Base-by-base conservation (phyloP, 2,329 filamentous ascomycete genomes). In the Diplodia scrobiculata region DNA sequence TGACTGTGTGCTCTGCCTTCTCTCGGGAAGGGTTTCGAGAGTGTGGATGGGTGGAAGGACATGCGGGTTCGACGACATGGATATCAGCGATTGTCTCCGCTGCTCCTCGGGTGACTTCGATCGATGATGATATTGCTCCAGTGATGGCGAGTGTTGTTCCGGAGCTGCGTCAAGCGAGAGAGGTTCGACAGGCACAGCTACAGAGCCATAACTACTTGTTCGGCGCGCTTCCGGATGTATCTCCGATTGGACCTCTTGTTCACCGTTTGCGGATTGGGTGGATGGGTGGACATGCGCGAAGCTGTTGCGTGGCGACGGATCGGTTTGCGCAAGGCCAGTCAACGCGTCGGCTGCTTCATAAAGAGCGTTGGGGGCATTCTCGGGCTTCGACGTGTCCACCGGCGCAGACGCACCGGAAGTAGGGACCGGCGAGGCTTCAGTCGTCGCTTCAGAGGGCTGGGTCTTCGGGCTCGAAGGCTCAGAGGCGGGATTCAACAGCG, bases 61-160 rank as follows among this genome's bases (percentile, higher is more conserved):
- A 13, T 71, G 74, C 67, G 73, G 77, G 64, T 73, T 73, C 67
- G 68, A 76, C 45, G 71, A 73, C 66, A 71, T 70, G 38, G 69
- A 71, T 68, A 72, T 72, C 68, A 73, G 70, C 62, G 70, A 79
- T 69, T 71, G 79, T 51, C 77, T 73, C n/a, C 72, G 68, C 63
- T 75, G 74, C 69, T 79, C 77, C 67, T 81, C 78, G 48, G 80
- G 80, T 54, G 80, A 82, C 45, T 74, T 74, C 47, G 79, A 80
- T 52, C 76, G 75, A 68, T 81, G 77, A 68, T 80, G 80, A 70
- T 82, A 82, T 54, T 81, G 80, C 27, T 82, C 79, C 52, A 82
- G 76, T 1, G 80, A 79, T 4, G 81, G 80, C 29, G 80, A 82
- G 41, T 52, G 54, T 21, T 74, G 77, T 27, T 76, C 73, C 29